phyloP scores from a whole-genome alignment of 2,329 filamentous ascomycete species.

The Gnomoniopsis sp. region DNA sequence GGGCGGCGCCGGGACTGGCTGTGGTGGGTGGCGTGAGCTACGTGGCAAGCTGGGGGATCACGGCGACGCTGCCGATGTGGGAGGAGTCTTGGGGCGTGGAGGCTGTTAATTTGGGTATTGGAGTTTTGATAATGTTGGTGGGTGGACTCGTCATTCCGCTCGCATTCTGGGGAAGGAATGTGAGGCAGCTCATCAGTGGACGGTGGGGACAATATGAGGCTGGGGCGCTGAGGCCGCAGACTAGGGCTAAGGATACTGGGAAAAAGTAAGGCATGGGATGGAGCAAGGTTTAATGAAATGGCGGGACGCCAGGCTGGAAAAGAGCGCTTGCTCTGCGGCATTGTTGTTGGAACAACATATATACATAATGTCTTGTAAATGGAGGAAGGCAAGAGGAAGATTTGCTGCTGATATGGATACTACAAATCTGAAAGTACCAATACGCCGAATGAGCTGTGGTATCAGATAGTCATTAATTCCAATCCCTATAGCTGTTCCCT shows the following conservation, averaged over 20 bases:
- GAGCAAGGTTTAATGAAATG: not conserved
- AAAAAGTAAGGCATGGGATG: not conserved
- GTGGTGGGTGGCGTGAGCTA: slow-evolving; percentile 22
- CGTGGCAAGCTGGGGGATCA: slow-evolving; percentile 19
- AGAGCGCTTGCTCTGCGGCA: too few relatives aligned
- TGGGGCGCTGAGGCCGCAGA: slow-evolving; percentile 25
- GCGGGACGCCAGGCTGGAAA: not conserved
- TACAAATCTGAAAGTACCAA: too few relatives aligned
- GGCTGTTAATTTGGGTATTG: slow-evolving; percentile 17
- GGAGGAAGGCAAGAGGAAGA: too few relatives aligned
- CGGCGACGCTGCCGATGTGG: slow-evolving; percentile 17
- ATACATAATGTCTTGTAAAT: too few relatives aligned
- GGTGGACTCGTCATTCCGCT: slow-evolving; percentile 23
- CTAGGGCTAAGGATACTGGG: not conserved
- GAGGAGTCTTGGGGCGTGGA: slow-evolving; percentile 5
- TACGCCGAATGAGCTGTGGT: too few relatives aligned
- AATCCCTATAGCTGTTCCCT: too few relatives aligned
- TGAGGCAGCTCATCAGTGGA: slow-evolving; percentile 25
- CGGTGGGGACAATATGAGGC: slow-evolving; percentile 22
- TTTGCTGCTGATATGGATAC: too few relatives aligned
- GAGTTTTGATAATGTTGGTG: slow-evolving; percentile 17
- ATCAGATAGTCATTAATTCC: too few relatives aligned
- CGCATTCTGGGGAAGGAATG: slow-evolving; percentile 25
- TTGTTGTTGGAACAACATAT: too few relatives aligned
- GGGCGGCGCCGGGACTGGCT: slow-evolving; percentile 23